These are phyloP conservation scores for Aquilaria malaccensis DNA, from an alignment of 345 rosid genomes.

Conservation along the genomic window DNA sequence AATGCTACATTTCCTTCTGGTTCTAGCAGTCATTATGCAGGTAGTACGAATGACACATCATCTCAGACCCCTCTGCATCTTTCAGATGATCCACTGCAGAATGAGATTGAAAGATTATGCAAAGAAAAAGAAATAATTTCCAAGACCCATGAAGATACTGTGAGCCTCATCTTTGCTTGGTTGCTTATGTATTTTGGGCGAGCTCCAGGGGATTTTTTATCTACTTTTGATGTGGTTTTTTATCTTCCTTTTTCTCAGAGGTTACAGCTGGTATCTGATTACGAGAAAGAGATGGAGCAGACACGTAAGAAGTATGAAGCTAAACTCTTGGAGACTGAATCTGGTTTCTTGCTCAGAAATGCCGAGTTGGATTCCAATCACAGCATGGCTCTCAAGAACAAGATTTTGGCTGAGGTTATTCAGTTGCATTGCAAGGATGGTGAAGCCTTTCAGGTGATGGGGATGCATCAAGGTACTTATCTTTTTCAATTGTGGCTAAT, in stretches of 20 bases:
- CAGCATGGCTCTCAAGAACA: slow-evolving; percentile 34
- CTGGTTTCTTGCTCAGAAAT: slow-evolving; percentile 23
- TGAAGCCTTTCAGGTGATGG: slow-evolving; percentile 16
- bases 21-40: slow-evolving; percentile 17
- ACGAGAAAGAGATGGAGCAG: slow-evolving; percentile 53
- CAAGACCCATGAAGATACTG: slow-evolving; percentile 30
- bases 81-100: slow-evolving; percentile 46
- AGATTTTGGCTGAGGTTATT: slow-evolving; percentile 53
- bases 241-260: slow-evolving; percentile 33
- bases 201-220: slow-evolving; percentile 2
- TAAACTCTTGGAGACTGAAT: slow-evolving; percentile 33
- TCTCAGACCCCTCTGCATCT: slow-evolving; percentile 19
- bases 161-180: slow-evolving; percentile 24
- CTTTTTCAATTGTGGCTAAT: background rate
- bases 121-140: slow-evolving; percentile 27
- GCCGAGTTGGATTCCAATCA: slow-evolving; percentile 33
- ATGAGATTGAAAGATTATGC: slow-evolving; percentile 43
- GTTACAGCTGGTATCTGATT: slow-evolving; percentile 30
- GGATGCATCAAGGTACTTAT: slow-evolving; percentile 31
- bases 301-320: slow-evolving; percentile 36
- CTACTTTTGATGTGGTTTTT: slow-evolving; percentile 1
- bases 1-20: slow-evolving; percentile 13
- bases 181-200: slow-evolving; percentile 4
- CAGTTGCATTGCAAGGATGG: slow-evolving; percentile 35
- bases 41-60: slow-evolving; percentile 12